These are phyloP conservation scores for Aspergillus haitiensis DNA, from an alignment of 495 filamentous ascomycete genomes.

Conservation along the genomic window DNA sequence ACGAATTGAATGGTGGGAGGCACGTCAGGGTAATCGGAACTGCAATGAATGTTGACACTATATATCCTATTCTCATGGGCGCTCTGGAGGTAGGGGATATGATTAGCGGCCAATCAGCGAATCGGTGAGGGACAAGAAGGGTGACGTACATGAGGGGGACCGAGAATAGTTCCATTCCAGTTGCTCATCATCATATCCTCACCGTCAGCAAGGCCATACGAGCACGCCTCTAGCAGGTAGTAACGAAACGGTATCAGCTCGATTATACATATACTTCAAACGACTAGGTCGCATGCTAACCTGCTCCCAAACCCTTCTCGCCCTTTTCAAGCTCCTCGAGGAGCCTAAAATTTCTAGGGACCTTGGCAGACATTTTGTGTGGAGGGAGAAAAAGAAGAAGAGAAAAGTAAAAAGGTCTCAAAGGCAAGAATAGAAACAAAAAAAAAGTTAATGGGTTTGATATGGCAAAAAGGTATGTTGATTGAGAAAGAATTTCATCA, in stretches of 20 bases:
- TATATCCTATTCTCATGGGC: constrained; percentile 98
- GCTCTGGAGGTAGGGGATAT: constrained; percentile 57
- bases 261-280: background rate
- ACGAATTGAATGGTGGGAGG: constrained; percentile 89
- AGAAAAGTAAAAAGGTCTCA: background rate
- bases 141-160: constrained; percentile 79
- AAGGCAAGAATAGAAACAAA: background rate
- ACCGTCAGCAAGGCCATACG: constrained; percentile 90
- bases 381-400: constrained; percentile 6
- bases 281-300: constrained; percentile 44
- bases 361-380: constrained; percentile 69
- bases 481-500: constrained; percentile 27
- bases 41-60: constrained; percentile 95
- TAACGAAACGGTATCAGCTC: constrained; percentile 14
- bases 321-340: constrained; percentile 98
- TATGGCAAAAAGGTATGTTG: constrained; percentile 15
- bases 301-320: constrained; percentile 94
- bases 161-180: constrained; percentile 97
- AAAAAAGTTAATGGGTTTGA: background rate
- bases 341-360: constrained; percentile 93
- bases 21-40: constrained; percentile 80
- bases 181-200: constrained; percentile 97
- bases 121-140: constrained; percentile 1
- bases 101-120: background rate
- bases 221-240: constrained; percentile 76